These are phyloP conservation scores for Eragrostis curvula DNA, from an alignment of 176 grass and related monocot species.

Conservation along the genomic window DNA sequence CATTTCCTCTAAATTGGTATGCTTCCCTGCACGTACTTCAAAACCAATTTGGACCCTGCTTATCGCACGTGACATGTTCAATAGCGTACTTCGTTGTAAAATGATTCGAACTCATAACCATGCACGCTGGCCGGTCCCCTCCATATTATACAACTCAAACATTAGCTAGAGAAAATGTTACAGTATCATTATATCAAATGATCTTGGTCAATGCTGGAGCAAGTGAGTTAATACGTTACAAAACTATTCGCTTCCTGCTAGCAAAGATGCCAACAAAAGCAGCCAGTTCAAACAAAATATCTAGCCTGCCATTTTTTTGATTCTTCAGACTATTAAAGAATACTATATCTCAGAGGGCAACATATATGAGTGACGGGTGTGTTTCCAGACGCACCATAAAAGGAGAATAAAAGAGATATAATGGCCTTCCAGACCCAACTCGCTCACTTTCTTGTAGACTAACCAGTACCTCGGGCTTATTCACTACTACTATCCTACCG, in stretches of 20 bases:
- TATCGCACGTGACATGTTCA: background rate
- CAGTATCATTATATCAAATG: background rate
- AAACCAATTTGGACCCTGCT: too few relatives aligned
- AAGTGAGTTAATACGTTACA: background rate
- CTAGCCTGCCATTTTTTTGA: background rate
- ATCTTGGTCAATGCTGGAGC: background rate
- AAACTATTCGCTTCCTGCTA: conserved; percentile 17
- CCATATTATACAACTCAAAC: too few relatives aligned
- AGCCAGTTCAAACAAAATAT: background rate
- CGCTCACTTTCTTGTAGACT: conserved; percentile 4
- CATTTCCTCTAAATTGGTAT: too few relatives aligned
- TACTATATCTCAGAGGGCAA: conserved; percentile 19
- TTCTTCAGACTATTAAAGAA: conserved; percentile 17
- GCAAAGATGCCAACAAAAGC: conserved; percentile 8
- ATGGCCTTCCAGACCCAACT: conserved; percentile 6
- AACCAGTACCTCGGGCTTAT: conserved; percentile 28
- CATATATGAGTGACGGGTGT: background rate
- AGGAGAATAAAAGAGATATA: conserved; percentile 21
- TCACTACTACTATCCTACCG: conserved; percentile 9
- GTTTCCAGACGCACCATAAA: background rate
- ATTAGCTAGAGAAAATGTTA: background rate
- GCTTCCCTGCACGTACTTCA: too few relatives aligned
- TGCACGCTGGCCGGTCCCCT: too few relatives aligned
- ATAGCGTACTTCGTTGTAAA: background rate
- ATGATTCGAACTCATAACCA: too few relatives aligned